A percentile compares a stretch with the other conserved stretches of the same genome.
Evolutionary conservation across 2,329 filamentous ascomycete genomes (phyloP).

Genomic region (Penicillium fuscoglaucum): DNA sequence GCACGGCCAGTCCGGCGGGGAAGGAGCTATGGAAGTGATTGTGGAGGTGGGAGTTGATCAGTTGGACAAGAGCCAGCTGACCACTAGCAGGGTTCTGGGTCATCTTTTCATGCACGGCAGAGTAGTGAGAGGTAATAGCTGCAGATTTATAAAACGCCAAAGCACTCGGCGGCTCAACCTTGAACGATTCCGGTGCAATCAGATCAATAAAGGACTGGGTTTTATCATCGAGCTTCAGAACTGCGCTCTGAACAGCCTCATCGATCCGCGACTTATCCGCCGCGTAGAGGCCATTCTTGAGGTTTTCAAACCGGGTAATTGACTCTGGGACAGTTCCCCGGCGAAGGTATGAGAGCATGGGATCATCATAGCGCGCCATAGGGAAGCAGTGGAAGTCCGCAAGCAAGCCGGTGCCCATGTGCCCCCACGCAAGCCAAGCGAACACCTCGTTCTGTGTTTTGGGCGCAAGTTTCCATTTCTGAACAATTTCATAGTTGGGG

Average conservation of each 20-base stretch:
- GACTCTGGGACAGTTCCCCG: conserved; percentile 72
- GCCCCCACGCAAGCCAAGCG: conserved; percentile 89
- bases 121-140: conserved; percentile 66
- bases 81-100: conserved; percentile 59
- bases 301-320: conserved; percentile 67
- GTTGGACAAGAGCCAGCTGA: conserved; percentile 64
- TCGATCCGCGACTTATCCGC: conserved; percentile 67
- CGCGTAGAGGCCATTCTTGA: conserved; percentile 71
- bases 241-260: conserved; percentile 60
- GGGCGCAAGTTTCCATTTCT: conserved; percentile 58
- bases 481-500: conserved; percentile 71
- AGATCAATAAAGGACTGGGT: conserved; percentile 65
- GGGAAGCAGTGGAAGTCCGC: conserved; percentile 78
- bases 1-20: conserved; percentile 71
- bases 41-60: conserved; percentile 86
- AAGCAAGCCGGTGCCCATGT: conserved; percentile 81
- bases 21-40: conserved; percentile 80
- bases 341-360: conserved; percentile 69
- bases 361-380: conserved; percentile 74
- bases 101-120: conserved; percentile 64
- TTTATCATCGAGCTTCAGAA: conserved; percentile 57
- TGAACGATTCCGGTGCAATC: conserved; percentile 61
- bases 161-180: conserved; percentile 64
- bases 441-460: conserved; percentile 69
- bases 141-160: conserved; percentile 75